Conservation (phyloP, 495 filamentous ascomycete species). For the Talaromyces trachyspermus region DNA sequence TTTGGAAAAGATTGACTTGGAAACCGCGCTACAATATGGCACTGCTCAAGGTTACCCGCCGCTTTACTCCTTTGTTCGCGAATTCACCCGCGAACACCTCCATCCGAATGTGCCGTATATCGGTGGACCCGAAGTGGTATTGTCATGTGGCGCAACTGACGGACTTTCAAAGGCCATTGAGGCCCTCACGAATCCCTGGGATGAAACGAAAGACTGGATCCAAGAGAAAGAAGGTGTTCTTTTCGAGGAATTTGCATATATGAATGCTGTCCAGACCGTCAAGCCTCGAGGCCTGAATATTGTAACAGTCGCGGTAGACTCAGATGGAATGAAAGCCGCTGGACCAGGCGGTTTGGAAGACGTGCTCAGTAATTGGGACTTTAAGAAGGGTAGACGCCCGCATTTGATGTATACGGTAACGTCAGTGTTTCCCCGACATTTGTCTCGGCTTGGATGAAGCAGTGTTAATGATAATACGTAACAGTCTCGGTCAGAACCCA, state of each 20-base stretch:
- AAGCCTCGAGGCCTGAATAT: slow-evolving; percentile 63
- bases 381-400: slow-evolving; percentile 60
- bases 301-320: slow-evolving; percentile 66
- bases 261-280: slow-evolving; percentile 60
- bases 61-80: slow-evolving; percentile 63
- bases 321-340: slow-evolving; percentile 60
- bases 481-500: slow-evolving; percentile 84
- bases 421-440: slow-evolving; percentile 51
- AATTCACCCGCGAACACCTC: slow-evolving; percentile 68
- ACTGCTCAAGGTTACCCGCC: slow-evolving; percentile 68
- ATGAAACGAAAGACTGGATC: slow-evolving; percentile 55
- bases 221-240: slow-evolving; percentile 62
- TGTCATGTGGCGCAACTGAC: slow-evolving; percentile 78
- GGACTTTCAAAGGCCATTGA: slow-evolving; percentile 72
- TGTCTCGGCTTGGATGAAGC: too few species aligned
- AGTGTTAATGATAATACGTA: too few species aligned
- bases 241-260: slow-evolving; percentile 72
- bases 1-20: slow-evolving; percentile 66
- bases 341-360: slow-evolving; percentile 69
- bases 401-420: slow-evolving; percentile 88
- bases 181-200: slow-evolving; percentile 67
- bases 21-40: slow-evolving; percentile 81
- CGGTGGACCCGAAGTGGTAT: slow-evolving; percentile 64
- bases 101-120: slow-evolving; percentile 76
- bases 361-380: slow-evolving; percentile 76